Evolutionary conservation across 768 basidiomycete species (phyloP).

Genomic region (Lactifluus volemus): DNA sequence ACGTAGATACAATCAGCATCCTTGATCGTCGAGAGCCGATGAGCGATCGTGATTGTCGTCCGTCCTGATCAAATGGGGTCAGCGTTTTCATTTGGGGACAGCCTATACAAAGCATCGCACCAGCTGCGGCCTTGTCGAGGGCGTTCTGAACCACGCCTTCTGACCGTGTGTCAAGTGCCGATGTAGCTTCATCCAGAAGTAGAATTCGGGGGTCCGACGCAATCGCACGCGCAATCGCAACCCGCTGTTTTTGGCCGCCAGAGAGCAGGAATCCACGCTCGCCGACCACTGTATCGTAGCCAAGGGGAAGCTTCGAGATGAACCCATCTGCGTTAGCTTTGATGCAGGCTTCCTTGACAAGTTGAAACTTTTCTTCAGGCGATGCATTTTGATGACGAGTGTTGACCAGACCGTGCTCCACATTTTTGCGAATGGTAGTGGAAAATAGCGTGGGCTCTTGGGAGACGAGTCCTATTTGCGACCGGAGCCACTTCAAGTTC

Average conservation of each 20-base stretch:
- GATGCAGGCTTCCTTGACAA: slow-evolving; percentile 40
- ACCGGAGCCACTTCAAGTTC: slow-evolving; percentile 42
- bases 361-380: slow-evolving; percentile 34
- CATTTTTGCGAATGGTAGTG: slow-evolving; percentile 37
- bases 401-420: slow-evolving; percentile 43
- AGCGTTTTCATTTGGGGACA: not conserved
- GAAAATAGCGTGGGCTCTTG: slow-evolving; percentile 45
- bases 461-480: slow-evolving; percentile 43
- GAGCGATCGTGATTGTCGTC: slow-evolving; percentile 29
- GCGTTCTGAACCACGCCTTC: slow-evolving; percentile 48
- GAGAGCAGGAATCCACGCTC: slow-evolving; percentile 41
- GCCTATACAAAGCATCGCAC: not conserved
- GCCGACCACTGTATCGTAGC: slow-evolving; percentile 44
- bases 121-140: slow-evolving; percentile 38
- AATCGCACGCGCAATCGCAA: slow-evolving; percentile 45
- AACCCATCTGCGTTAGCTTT: slow-evolving; percentile 47
- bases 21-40: slow-evolving; percentile 30
- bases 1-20: slow-evolving; percentile 35
- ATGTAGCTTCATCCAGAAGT: slow-evolving; percentile 42
- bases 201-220: slow-evolving; percentile 42
- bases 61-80: slow-evolving; percentile 15
- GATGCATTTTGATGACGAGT: slow-evolving; percentile 33
- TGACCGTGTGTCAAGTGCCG: slow-evolving; percentile 41
- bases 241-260: slow-evolving; percentile 45
- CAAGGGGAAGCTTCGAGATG: slow-evolving; percentile 38